phyloP scores from a whole-genome alignment of 768 basidiomycete species.

The Sarcomyxa edulis region DNA sequence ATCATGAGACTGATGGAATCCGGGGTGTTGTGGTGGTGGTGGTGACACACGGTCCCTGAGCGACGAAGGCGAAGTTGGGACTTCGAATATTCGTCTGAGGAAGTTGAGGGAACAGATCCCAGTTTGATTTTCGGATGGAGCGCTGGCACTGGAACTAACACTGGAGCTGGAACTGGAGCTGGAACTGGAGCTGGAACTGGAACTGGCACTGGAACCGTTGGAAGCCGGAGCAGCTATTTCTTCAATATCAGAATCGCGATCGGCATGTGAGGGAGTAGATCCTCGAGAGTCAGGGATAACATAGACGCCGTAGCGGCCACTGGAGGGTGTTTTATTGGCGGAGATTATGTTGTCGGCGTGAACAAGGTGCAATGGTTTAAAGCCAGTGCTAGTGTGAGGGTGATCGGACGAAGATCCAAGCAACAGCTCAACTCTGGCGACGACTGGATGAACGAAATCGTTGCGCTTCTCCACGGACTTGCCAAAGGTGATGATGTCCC shows the following conservation, averaged over 20 bases:
- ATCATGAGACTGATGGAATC: constrained; percentile 12
- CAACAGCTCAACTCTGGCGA: constrained; percentile 54
- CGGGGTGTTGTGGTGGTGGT: constrained; percentile 1
- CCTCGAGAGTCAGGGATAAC: constrained; percentile 40
- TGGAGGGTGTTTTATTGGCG: background rate
- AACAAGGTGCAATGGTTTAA: background rate
- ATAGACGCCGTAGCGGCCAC: constrained; percentile 61
- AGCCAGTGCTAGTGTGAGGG: background rate
- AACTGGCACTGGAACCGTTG: constrained; percentile 12
- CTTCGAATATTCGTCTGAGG: background rate
- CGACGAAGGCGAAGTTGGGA: background rate
- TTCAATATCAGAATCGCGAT: constrained; percentile 51
- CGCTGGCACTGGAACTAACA: constrained; percentile 10
- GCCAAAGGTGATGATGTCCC: constrained; percentile 73
- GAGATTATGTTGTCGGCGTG: background rate
- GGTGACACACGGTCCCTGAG: constrained; percentile 11
- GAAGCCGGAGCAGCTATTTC: constrained; percentile 31
- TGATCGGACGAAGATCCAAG: constrained; percentile 16
- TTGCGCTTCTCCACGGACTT: constrained; percentile 65
- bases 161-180: constrained; percentile 2
- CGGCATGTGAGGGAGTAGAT: constrained; percentile 20
- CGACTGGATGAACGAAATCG: constrained; percentile 57
- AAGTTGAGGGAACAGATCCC: background rate
- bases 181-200: constrained; percentile 8
- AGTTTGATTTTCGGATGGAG: constrained; percentile 2